Conservation (phyloP, 352 stramenopile genomes). For the Albugo laibachii region DNA sequence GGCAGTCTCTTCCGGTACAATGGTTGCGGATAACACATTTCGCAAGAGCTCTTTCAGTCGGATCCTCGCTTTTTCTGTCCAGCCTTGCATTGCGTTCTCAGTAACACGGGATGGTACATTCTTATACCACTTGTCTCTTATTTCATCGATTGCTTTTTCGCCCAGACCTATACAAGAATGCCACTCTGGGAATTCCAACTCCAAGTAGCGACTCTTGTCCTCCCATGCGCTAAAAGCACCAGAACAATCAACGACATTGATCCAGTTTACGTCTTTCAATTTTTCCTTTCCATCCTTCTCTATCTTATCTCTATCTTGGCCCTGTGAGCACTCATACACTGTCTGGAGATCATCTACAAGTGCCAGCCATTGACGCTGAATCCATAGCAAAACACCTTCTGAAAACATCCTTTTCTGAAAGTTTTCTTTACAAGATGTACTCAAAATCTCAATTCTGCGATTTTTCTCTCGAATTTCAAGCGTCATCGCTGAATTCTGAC, state of each 20-base stretch:
- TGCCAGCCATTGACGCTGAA: slow-evolving; percentile 42
- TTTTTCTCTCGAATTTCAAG: slow-evolving; percentile 70
- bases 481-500: slow-evolving; percentile 55
- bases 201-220: background rate
- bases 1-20: slow-evolving; percentile 24
- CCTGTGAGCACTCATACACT: background rate
- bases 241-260: background rate
- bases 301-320: background rate
- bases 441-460: slow-evolving; percentile 42
- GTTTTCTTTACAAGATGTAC: slow-evolving; percentile 41
- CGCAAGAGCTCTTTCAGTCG: slow-evolving; percentile 7
- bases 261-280: background rate
- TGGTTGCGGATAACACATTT: slow-evolving; percentile 7
- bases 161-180: background rate
- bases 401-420: slow-evolving; percentile 29
- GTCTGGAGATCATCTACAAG: slow-evolving; percentile 33
- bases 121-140: background rate
- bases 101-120: background rate
- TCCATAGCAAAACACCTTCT: slow-evolving; percentile 26
- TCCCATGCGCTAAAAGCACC: background rate
- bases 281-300: background rate
- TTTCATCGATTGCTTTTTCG: background rate
- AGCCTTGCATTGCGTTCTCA: background rate
- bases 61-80: background rate
- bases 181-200: background rate